Conservation (phyloP, 164 flowering plant genomes). For the Chloranthus sessilifolius region DNA sequence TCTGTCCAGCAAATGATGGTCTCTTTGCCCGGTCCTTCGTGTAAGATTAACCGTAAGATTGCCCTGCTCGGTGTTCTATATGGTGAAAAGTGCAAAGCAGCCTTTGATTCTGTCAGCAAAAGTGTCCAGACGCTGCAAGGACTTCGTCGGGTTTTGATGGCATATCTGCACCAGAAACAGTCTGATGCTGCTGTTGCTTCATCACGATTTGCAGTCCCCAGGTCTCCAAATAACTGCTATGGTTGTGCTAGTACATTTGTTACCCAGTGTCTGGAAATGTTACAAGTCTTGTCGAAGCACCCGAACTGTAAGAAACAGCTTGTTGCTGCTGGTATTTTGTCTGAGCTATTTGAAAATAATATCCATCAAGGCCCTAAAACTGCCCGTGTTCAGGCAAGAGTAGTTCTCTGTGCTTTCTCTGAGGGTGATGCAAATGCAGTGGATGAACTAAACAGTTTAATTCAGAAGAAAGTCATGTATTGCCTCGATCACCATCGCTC, state of each 20-base stretch:
- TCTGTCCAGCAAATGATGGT: constrained; percentile 99
- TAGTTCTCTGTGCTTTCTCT: constrained; percentile 90
- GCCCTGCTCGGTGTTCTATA: constrained; percentile 99
- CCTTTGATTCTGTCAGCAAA: constrained; percentile 99
- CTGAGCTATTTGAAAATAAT: constrained; percentile 95
- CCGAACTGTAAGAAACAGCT: constrained; percentile 80
- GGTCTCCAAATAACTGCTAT: constrained; percentile 93
- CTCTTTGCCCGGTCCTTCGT: constrained; percentile 94
- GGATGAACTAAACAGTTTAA: constrained; percentile 66
- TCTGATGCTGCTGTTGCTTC: constrained; percentile 41
- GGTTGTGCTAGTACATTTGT: constrained; percentile 97
- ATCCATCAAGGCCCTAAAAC: constrained; percentile 97
- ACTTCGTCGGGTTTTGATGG: constrained; percentile 89
- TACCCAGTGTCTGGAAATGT: constrained; percentile 88
- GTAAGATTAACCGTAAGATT: constrained; percentile 95
- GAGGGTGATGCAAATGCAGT: constrained; percentile 92
- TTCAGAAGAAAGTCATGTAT: constrained; percentile 86
- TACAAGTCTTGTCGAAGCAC: constrained; percentile 82
- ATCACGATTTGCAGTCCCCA: constrained; percentile 62
- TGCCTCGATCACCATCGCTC: constrained; percentile 99
- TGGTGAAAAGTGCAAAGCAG: constrained; percentile 99
- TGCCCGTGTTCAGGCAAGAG: constrained; percentile 86
- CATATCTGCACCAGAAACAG: constrained; percentile 79
- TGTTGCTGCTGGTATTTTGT: constrained; percentile 79
- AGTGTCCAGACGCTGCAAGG: constrained; percentile 99